Conservation (phyloP, 345 rosid genomes). For the Acer negundo region DNA sequence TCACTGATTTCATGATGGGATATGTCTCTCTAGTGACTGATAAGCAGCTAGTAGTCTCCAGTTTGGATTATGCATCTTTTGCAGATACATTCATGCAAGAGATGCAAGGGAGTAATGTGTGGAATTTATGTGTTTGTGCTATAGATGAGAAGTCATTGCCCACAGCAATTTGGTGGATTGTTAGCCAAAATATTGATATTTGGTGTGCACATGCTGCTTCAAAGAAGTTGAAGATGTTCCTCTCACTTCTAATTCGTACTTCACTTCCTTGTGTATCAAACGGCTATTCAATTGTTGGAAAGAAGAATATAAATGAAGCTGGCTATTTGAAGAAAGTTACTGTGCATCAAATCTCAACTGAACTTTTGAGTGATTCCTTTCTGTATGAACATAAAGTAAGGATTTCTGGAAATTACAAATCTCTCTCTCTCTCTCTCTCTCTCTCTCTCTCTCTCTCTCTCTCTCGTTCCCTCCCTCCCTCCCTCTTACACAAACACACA, state of each 20-base stretch:
- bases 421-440: background rate
- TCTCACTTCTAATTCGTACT: slow-evolving; percentile 52
- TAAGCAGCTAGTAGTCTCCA: slow-evolving; percentile 29
- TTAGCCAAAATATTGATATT: slow-evolving; percentile 74
- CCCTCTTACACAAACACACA: background rate
- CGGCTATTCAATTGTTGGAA: slow-evolving; percentile 27
- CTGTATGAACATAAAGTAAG: slow-evolving; percentile 56
- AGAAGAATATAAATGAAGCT: slow-evolving; percentile 31
- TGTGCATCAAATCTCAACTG: slow-evolving; percentile 54
- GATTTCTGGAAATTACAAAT: background rate
- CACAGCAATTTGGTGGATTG: slow-evolving; percentile 70
- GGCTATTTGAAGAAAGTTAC: slow-evolving; percentile 37
- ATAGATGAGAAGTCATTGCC: slow-evolving; percentile 58
- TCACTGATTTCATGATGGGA: slow-evolving; percentile 57
- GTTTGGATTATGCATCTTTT: slow-evolving; percentile 22
- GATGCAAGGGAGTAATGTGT: slow-evolving; percentile 36
- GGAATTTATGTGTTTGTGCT: slow-evolving; percentile 58
- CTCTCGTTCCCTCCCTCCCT: background rate
- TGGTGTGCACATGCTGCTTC: slow-evolving; percentile 72
- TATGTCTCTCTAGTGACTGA: slow-evolving; percentile 40
- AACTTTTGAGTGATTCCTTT: slow-evolving; percentile 59
- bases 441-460: background rate
- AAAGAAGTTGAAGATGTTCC: slow-evolving; percentile 64
- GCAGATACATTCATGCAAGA: slow-evolving; percentile 24
- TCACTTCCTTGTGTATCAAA: slow-evolving; percentile 44